Base-by-base conservation (phyloP, 2,329 filamentous ascomycete species). In the Penicillium sp. region DNA sequence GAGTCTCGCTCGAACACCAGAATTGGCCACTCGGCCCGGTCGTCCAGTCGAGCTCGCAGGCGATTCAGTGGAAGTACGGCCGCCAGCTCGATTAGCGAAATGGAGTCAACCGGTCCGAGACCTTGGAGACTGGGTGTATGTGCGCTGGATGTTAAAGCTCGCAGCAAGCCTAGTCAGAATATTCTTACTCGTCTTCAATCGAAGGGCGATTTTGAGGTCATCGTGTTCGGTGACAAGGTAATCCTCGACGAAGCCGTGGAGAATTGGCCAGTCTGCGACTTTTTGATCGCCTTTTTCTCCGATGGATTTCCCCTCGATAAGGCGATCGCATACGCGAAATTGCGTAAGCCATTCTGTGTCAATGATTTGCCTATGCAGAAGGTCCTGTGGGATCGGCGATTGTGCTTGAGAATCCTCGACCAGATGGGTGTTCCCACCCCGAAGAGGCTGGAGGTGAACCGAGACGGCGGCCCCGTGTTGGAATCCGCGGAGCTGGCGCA, bases 341-440 rank as follows among this genome's bases (percentile, higher is more conserved):
- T 96, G 11, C 88, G 95, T 56, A 96, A 96, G 72, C 95, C 95
- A 0, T 98, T 97, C 69, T 97, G 94, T 73, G 93, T 99, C 71
- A 99, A 99, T 72, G 94, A 99, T 75, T 82, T 99, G 44, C 91
- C 92, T 0, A 97, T 99, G 92, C 95, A 99, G 75, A 93, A 96
- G 75, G 87, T 99, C 6, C 81, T 99, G 3, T 99, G 95, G 95
- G 95, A 99, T 75, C 87, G 96, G 50, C 88, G 96, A 36, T 82
- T 98, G 24, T 98, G 95, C 68, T 83, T 99, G 19, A 87, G 86
- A 57, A 89, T 99, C 35, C 82, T 99, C 50, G 94, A 98, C 74
- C 88, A 90, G 68, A 90, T 98, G 72, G 87, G 89, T 59, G 93
- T 99, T 2, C 91, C 91, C 9, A 97, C 94, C 0, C 95, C 96